Percentiles rank a stretch among this genome's conserved stretches.
phyloP scores from a whole-genome alignment of 225 moss, liverwort and hornwort species.

The Antitrichia curtipendula region DNA sequence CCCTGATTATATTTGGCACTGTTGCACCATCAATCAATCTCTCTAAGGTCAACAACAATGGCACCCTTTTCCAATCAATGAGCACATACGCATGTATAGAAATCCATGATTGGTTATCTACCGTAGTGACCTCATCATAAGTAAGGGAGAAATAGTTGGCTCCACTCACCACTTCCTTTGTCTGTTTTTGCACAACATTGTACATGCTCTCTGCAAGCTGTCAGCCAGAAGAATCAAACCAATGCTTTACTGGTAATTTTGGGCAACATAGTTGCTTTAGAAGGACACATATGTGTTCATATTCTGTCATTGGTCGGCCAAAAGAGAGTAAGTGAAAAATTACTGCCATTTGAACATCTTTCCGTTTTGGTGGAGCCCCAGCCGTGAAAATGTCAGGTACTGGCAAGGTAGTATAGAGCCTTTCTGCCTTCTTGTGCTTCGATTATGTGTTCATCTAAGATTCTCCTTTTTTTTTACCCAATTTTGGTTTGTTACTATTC shows the following conservation, averaged over 20 bases:
- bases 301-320: accelerated
- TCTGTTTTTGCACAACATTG: accelerated
- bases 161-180: background rate
- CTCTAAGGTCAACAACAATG: background rate
- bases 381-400: accelerated
- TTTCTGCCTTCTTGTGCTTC: background rate
- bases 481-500: background rate
- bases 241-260: background rate
- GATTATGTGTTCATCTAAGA: background rate
- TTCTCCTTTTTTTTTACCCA: background rate
- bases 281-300: background rate
- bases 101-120: background rate
- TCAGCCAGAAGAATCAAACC: accelerated
- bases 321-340: background rate
- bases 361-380: background rate
- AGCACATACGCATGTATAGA: background rate
- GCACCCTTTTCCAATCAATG: background rate
- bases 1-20: accelerated
- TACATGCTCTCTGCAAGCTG: background rate
- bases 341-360: background rate
- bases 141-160: background rate
- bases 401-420: accelerated
- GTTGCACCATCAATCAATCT: background rate
- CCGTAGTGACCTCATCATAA: background rate
- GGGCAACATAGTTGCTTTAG: background rate